Evolutionary conservation across 305 asterid species (phyloP).

Genomic region (Ilex paraguariensis): DNA sequence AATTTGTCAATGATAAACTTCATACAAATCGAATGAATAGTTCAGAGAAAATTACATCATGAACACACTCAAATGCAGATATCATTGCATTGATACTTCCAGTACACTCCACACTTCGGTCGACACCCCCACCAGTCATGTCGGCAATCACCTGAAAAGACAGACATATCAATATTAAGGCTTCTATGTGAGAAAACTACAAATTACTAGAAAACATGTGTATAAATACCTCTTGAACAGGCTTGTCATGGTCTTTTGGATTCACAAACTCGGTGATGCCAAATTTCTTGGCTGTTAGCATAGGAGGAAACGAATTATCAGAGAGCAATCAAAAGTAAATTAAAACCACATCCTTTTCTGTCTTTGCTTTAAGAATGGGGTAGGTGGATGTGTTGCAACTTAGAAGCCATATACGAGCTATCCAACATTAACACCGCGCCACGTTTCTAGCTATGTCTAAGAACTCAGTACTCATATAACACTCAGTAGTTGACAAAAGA

Average conservation of each 20-base stretch:
- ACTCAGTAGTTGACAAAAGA: too few species aligned
- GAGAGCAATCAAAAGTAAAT: too few species aligned
- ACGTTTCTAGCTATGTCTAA: too few species aligned
- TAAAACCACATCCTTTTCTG: too few species aligned
- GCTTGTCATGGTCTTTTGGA: slow-evolving; percentile 14
- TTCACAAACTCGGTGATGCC: slow-evolving; percentile 16
- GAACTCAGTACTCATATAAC: too few species aligned
- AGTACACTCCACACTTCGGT: slow-evolving; percentile 27
- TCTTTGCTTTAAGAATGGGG: too few species aligned
- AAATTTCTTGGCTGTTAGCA: slow-evolving; percentile 15
- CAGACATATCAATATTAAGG: not conserved
- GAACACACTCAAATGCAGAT: slow-evolving; percentile 24
- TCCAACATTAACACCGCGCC: too few species aligned
- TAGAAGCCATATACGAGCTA: too few species aligned
- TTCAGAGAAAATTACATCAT: slow-evolving; percentile 16
- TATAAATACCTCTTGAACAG: slow-evolving; percentile 22
- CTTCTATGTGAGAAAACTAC: not conserved
- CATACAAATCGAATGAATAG: too few species aligned
- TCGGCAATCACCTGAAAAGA: slow-evolving; percentile 16
- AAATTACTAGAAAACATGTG: not conserved
- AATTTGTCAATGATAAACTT: not conserved
- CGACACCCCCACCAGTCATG: slow-evolving; percentile 28
- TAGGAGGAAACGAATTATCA: not conserved
- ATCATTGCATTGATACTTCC: slow-evolving; percentile 13
- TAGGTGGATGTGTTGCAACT: too few species aligned